Base-by-base conservation (phyloP, 768 basidiomycete genomes). In the Collybia sp. region DNA sequence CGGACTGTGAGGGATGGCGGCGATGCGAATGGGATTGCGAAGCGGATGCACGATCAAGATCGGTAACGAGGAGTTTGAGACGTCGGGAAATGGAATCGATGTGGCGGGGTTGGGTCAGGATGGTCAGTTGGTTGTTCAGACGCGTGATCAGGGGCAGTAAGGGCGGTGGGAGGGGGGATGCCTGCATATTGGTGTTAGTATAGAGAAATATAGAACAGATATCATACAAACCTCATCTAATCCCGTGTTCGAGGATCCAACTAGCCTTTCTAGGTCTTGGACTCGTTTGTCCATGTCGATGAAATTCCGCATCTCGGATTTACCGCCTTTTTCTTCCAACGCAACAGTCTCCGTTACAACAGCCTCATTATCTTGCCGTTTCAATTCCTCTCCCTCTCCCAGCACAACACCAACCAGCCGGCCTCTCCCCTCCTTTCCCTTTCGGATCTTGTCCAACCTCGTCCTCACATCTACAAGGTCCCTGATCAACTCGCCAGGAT, bases 31-130 rank as follows among this genome's bases (percentile, higher is more conserved):
- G 72, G 44, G 69, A 71, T 59, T 72, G 80, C 12, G 73, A 68
- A 11, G 68, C 73, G 30, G 85, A 81, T 3, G 80, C 77, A 25
- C 94, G 84, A 42, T 98, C 95, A 42, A 99, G 78, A 64, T 99
- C 96, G 1, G 93, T 85, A 12, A 95, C 75, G 13, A 98, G 78
- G 6, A 97, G 71, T 58, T 98, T 99, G 50, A 98, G 78, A 4
- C 95, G 84, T 4, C 95, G 81, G 1, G 94, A 94, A 51, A 97
- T 88, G 10, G 92, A 88, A 64, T 99, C 96, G 42, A 98, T 84
- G 59, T 98, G 93, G 12, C 94, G 83, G 0, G 96, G 95, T 68
- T 97, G 93, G 0, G 95, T 90, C 39, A 99, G 81, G 12, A 97
- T 73, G 6, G 83, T 80, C 17, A 98, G 70, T 60, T 96, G 93